These are phyloP conservation scores for Leccinum truebloodii DNA, from an alignment of 768 basidiomycete genomes.

Conservation along the genomic window DNA sequence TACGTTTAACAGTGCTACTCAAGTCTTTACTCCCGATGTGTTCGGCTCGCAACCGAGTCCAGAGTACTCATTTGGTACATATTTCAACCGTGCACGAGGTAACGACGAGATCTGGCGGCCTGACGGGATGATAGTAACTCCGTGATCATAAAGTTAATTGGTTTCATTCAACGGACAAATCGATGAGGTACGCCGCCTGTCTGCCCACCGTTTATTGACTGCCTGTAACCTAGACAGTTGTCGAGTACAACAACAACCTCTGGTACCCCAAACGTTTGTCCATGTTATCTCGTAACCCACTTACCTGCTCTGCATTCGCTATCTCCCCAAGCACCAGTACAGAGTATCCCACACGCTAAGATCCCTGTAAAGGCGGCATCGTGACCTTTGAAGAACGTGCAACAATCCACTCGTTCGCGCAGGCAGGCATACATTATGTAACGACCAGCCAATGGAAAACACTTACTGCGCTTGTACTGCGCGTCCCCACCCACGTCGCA, in stretches of 20 bases:
- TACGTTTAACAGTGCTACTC: conserved; percentile 35
- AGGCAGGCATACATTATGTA: no score
- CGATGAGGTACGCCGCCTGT: conserved; percentile 27
- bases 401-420: no score
- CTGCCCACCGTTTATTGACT: neutral
- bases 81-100: conserved; percentile 42
- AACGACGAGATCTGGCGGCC: conserved; percentile 67
- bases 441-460: conserved; percentile 18
- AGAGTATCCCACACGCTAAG: no score
- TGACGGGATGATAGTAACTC: neutral
- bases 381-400: no score
- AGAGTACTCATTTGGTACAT: neutral
- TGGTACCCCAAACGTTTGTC: no score
- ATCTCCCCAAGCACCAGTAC: no score
- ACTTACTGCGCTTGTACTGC: conserved; percentile 13
- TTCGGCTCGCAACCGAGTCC: conserved; percentile 28
- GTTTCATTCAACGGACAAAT: conserved; percentile 40
- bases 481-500: conserved; percentile 9
- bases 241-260: neutral
- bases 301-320: no score
- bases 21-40: conserved; percentile 65
- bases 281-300: no score
- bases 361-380: no score
- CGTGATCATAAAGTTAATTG: neutral
- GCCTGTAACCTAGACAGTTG: neutral